Evolutionary conservation across 331 rosid genomes (phyloP).

Genomic region (Ulmus americana): DNA sequence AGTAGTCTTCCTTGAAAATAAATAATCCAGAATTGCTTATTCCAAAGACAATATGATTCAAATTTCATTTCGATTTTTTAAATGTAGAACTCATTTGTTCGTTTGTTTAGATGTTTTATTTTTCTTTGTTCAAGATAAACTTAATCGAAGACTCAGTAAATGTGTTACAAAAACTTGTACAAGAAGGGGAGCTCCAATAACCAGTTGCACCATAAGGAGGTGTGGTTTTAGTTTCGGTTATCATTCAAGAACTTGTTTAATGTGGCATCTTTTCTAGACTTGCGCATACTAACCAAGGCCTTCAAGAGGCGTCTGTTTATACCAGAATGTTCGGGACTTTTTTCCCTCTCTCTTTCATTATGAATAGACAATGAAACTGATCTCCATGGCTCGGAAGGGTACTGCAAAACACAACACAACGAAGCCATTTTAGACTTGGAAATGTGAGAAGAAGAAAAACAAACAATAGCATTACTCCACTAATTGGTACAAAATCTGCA

Average conservation of each 20-base stretch:
- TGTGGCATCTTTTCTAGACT: constrained; percentile 16
- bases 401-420: constrained; percentile 16
- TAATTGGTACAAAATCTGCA: neutral
- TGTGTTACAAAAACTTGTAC: neutral
- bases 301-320: constrained; percentile 20
- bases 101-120: no score
- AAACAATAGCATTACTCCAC: neutral
- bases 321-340: constrained; percentile 10
- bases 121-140: neutral
- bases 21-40: no score
- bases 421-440: no score
- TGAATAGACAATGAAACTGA: constrained; percentile 21
- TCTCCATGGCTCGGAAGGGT: constrained; percentile 21
- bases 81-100: no score
- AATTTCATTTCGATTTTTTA: no score
- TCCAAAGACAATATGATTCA: no score
- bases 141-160: neutral
- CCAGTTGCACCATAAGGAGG: neutral
- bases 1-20: no score
- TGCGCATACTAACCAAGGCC: constrained; percentile 30
- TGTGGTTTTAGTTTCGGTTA: constrained; percentile 3
- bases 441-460: neutral
- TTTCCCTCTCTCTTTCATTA: constrained; percentile 14
- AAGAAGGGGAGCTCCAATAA: neutral
- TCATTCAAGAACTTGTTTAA: constrained; percentile 21